These are phyloP conservation scores for Tilletia indica DNA, from an alignment of 1,284 basidiomycete species.

Conservation along the genomic window DNA sequence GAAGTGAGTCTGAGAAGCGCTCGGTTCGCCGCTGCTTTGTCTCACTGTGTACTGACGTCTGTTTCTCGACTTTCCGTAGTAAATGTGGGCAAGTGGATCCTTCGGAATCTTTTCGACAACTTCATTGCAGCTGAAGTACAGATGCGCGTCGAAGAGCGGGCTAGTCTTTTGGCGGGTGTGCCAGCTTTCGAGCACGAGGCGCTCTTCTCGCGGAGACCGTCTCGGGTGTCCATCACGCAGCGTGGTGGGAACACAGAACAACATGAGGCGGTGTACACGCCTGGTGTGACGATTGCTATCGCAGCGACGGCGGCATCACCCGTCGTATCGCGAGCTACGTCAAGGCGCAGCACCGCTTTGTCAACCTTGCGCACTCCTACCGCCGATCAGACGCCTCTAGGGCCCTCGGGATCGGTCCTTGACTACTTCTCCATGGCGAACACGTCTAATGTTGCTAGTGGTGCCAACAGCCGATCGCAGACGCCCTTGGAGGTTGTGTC, in stretches of 20 bases:
- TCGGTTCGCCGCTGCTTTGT: background rate
- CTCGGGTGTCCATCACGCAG: conserved; percentile 12
- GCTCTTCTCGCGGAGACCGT: background rate
- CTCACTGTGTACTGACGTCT: background rate
- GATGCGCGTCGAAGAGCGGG: background rate
- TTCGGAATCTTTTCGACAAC: conserved; percentile 53
- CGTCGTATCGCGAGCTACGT: conserved; percentile 42
- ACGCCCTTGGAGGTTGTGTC: background rate
- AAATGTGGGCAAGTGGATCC: conserved; percentile 49
- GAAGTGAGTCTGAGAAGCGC: conserved; percentile 22
- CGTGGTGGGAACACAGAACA: conserved; percentile 23
- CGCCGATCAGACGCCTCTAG: conserved; percentile 6
- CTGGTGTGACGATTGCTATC: conserved; percentile 46
- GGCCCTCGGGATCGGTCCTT: background rate
- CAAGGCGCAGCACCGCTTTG: conserved; percentile 18
- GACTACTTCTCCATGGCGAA: conserved; percentile 4
- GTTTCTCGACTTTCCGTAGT: conserved; percentile 23
- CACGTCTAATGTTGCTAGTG: background rate
- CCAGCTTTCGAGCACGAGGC: conserved; percentile 8
- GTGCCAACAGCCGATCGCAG: background rate
- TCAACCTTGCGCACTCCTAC: conserved; percentile 3
- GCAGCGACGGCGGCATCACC: conserved; percentile 44
- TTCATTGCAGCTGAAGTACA: conserved; percentile 41
- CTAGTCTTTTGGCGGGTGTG: background rate
- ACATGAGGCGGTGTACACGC: conserved; percentile 15